phyloP scores from a whole-genome alignment of 768 basidiomycete species.

The Crassisporium funariophilum region DNA sequence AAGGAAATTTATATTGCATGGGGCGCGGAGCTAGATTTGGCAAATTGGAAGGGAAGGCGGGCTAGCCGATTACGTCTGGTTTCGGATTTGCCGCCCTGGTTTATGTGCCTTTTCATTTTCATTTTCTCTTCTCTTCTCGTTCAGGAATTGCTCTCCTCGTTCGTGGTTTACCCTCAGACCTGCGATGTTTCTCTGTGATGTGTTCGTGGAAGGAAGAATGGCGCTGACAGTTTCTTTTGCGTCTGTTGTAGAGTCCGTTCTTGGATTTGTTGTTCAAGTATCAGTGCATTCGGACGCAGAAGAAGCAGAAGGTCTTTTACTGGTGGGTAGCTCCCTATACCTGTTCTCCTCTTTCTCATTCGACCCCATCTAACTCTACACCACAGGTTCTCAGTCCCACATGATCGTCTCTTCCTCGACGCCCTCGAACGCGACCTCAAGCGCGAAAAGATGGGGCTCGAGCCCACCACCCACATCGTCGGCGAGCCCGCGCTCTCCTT shows the following conservation, averaged over 20 bases:
- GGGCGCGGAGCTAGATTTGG: too few species aligned
- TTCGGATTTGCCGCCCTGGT: too few species aligned
- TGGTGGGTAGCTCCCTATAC: constrained; percentile 57
- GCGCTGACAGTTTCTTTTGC: constrained; percentile 43
- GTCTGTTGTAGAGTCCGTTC: constrained; percentile 78
- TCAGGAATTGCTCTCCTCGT: too few species aligned
- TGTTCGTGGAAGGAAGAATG: too few species aligned
- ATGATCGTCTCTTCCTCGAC: constrained; percentile 95
- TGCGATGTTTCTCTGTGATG: too few species aligned
- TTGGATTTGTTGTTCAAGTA: constrained; percentile 94
- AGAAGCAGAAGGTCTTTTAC: constrained; percentile 99
- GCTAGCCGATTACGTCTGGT: too few species aligned
- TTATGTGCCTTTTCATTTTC: too few species aligned
- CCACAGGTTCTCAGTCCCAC: constrained; percentile 92
- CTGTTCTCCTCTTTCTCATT: not conserved
- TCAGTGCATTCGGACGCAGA: constrained; percentile 96
- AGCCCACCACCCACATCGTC: constrained; percentile 72
- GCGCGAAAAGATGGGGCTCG: constrained; percentile 88
- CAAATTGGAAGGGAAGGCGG: too few species aligned
- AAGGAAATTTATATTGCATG: not conserved
- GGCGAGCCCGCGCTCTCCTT: constrained; percentile 89
- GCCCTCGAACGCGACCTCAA: constrained; percentile 96
- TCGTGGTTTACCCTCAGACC: too few species aligned
- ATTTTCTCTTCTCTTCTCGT: too few species aligned
- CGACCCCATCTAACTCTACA: not conserved